Evolutionary conservation across 352 stramenopile genomes (phyloP), one percentile per base, ranked within the genome.

Genomic region (Phytophthora idaei): DNA sequence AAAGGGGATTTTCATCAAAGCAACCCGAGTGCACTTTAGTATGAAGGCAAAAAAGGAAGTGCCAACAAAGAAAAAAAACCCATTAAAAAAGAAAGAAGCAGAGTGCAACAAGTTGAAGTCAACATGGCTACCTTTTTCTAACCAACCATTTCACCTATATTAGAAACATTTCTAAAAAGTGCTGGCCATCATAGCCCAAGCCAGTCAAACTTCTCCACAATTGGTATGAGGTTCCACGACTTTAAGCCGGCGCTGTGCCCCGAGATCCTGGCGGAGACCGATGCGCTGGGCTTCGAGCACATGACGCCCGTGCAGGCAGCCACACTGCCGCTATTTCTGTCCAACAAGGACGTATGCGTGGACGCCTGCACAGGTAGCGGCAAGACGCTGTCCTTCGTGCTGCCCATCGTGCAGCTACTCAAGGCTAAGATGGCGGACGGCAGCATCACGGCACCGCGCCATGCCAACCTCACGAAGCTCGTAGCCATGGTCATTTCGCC

Each of bases 341-440:
- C 79, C 28, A 94, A 98, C 78, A 98, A 98, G 62, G 93, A 98
- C 64, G 93, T 98, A 32, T 97, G 87, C 42, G 94, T 98, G 27
- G 90, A 98, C 67, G 96, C 96, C n/a, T 96, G 88, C 63, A 99
- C 96, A 27, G 96, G 96, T 36, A 97, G 85, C 12, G 96, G 96
- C 56, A 99, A 99, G 80, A 99, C 96, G 36, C 74, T 99, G 28
- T 87, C 96, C 36, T 99, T 98, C 74, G 86, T 98, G 55, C 69
- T 99, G 61, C 94, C 96, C n/a, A 87, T 97, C 37, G 83, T 98
- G 52, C 90, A 99, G 76, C 81, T 98, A 36, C 81, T 98, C 37
- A 80, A 80, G 67, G 80, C 50, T 49, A 83, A 85, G 64, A 73
- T 93, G 36, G 76, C 67, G 25, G 76, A 91, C 71, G 80, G 77